A percentile compares a stretch with the other conserved stretches of the same genome.
phyloP scores from a whole-genome alignment of 2,329 filamentous ascomycete species.

The Cordyceps javanica region DNA sequence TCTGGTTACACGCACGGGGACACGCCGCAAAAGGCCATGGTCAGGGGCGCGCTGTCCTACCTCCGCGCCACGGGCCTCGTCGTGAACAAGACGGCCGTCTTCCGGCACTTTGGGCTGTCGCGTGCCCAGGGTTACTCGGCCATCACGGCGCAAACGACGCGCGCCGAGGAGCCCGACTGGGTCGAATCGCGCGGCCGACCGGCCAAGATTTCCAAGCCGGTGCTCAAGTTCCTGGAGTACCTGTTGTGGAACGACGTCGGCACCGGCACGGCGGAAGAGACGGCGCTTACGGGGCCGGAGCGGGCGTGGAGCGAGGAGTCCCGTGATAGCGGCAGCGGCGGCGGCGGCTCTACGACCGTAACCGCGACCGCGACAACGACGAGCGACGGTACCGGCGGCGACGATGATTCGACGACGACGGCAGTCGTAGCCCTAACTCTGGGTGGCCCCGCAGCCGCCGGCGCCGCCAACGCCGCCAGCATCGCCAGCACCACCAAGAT shows the following conservation, averaged over 20 bases:
- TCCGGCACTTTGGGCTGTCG: constrained; percentile 33
- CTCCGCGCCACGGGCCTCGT: constrained; percentile 32
- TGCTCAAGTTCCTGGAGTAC: constrained; percentile 31
- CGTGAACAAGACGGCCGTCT: constrained; percentile 35
- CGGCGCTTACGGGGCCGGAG: not conserved
- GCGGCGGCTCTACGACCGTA: no score
- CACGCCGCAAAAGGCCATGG: constrained; percentile 32
- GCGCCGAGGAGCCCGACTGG: constrained; percentile 32
- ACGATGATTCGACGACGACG: not conserved
- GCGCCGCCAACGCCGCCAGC: not conserved
- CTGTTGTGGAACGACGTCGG: constrained; percentile 32
- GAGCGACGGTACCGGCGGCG: not conserved
- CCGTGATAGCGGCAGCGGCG: not conserved
- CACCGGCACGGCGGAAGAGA: constrained; percentile 13
- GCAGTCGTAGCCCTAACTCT: no score
- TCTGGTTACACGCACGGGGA: constrained; percentile 32
- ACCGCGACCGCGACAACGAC: no score
- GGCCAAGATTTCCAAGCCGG: constrained; percentile 27
- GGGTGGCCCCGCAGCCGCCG: not conserved
- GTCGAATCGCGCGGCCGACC: constrained; percentile 32
- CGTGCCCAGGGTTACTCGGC: constrained; percentile 33
- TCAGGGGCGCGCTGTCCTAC: constrained; percentile 33
- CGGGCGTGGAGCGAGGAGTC: not conserved
- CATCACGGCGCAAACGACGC: constrained; percentile 21
- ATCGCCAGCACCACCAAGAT: not conserved